phyloP scores from a whole-genome alignment of 768 basidiomycete species.

The Tylopilus subfusipes region DNA sequence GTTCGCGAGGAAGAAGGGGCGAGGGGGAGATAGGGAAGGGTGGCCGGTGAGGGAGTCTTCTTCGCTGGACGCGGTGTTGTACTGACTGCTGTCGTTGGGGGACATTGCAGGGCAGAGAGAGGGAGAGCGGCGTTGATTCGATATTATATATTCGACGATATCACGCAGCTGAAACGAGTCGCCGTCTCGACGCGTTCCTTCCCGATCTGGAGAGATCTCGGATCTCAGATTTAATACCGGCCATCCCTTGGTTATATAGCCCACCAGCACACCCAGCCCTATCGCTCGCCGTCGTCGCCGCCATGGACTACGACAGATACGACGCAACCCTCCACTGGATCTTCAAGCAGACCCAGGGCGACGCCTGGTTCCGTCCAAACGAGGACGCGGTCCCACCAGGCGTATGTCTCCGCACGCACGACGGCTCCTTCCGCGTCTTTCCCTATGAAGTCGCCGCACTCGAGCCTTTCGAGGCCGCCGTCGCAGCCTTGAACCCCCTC shows the following conservation, averaged over 20 bases:
- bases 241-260: conserved; percentile 5
- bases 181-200: background rate
- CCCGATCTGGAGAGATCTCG: conserved; percentile 15
- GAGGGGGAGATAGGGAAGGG: conserved; percentile 29
- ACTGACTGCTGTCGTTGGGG: conserved; percentile 11
- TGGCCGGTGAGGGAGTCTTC: conserved; percentile 24
- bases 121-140: no score
- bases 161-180: conserved; percentile 10
- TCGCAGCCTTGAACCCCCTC: conserved; percentile 50
- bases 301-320: conserved; percentile 36
- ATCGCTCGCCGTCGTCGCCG: conserved; percentile 6
- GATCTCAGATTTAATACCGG: conserved; percentile 17
- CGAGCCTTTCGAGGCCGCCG: conserved; percentile 52
- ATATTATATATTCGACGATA: conserved; percentile 3
- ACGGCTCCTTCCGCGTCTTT: conserved; percentile 50
- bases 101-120: conserved; percentile 16
- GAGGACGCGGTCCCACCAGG: conserved; percentile 46
- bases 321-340: conserved; percentile 28
- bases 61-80: conserved; percentile 22
- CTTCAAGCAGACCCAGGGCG: conserved; percentile 38
- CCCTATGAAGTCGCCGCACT: conserved; percentile 52
- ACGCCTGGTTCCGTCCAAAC: conserved; percentile 53
- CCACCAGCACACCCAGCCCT: no score
- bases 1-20: conserved; percentile 36
- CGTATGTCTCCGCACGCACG: conserved; percentile 47